Percentiles rank a stretch among this genome's conserved stretches.
Evolutionary conservation across 2,329 filamentous ascomycete genomes (phyloP).

Genomic region (Epichloe gansuensis): DNA sequence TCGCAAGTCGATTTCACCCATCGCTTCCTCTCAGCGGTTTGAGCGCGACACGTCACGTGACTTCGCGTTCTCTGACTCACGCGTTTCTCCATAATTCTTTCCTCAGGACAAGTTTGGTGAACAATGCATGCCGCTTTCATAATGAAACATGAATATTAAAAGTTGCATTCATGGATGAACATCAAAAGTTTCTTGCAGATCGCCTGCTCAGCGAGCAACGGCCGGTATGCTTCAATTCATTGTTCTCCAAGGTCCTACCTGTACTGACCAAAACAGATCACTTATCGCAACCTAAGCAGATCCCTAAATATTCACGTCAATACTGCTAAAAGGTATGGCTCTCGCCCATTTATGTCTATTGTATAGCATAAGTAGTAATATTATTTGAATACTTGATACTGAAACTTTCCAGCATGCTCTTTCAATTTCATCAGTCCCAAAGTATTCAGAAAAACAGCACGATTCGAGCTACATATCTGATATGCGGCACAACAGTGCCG

Average conservation of each 20-base stretch:
- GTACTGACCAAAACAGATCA: constrained; percentile 45
- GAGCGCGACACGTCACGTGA: constrained; percentile 20
- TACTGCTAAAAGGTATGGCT: constrained; percentile 68
- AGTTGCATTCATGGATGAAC: constrained; percentile 39
- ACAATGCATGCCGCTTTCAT: neutral
- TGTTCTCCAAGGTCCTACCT: neutral
- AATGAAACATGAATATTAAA: neutral
- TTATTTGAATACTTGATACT: neutral
- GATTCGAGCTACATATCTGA: constrained; percentile 84
- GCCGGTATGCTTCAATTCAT: constrained; percentile 39
- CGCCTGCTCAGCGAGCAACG: constrained; percentile 65
- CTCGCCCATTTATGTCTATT: neutral
- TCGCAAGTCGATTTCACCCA: neutral
- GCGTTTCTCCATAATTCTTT: neutral
- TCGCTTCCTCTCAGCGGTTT: too few species aligned
- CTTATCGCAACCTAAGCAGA: constrained; percentile 75
- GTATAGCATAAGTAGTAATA: neutral
- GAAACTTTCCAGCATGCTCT: constrained; percentile 57
- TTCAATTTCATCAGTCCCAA: constrained; percentile 74
- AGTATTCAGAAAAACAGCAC: constrained; percentile 66
- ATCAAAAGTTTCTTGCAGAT: constrained; percentile 61
- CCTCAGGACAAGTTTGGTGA: neutral
- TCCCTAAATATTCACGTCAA: constrained; percentile 77
- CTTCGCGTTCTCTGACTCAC: constrained; percentile 14
- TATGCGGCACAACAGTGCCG: constrained; percentile 49